These are phyloP conservation scores for Trametes polyzona DNA, from an alignment of 1,284 basidiomycete species.

Conservation along the genomic window DNA sequence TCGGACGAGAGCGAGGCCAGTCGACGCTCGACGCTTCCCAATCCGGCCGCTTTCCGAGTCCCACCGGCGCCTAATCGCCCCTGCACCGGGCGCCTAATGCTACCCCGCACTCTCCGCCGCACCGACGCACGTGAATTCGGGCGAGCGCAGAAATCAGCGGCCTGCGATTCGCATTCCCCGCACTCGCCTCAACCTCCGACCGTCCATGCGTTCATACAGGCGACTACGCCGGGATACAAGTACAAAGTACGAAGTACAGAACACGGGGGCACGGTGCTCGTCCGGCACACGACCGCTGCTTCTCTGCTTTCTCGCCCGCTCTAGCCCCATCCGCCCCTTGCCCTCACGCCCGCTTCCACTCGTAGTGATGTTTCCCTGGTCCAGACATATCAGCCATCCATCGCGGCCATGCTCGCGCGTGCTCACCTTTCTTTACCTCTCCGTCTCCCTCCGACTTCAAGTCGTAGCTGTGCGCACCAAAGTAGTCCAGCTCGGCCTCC, in stretches of 20 bases:
- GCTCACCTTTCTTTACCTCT: slow-evolving; percentile 29
- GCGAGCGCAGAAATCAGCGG: slow-evolving; percentile 1
- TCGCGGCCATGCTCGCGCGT: neutral
- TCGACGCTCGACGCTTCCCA: neutral
- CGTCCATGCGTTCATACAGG: neutral
- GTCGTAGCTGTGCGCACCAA: slow-evolving; percentile 28
- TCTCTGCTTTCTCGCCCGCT: slow-evolving; percentile 11
- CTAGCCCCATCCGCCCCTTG: slow-evolving; percentile 15
- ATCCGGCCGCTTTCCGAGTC: neutral
- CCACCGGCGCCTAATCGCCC: neutral
- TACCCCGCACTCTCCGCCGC: neutral
- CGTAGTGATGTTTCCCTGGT: slow-evolving; percentile 27
- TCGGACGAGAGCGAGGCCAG: slow-evolving; percentile 12
- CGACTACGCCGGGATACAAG: too few species aligned
- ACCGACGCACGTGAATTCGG: neutral
- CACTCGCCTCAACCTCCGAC: neutral
- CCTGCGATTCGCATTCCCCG: neutral
- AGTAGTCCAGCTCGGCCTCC: slow-evolving; percentile 33
- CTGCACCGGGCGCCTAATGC: slow-evolving; percentile 1
- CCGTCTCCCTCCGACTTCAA: slow-evolving; percentile 28
- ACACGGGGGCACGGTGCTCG: neutral
- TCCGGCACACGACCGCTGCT: too few species aligned
- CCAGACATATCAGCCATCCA: neutral
- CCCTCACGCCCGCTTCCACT: slow-evolving; percentile 23
- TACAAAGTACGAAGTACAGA: neutral